A percentile compares a stretch with the other conserved stretches of the same genome.
phyloP scores from a whole-genome alignment of 805 yeast species.

The Clavispora asparagi region DNA sequence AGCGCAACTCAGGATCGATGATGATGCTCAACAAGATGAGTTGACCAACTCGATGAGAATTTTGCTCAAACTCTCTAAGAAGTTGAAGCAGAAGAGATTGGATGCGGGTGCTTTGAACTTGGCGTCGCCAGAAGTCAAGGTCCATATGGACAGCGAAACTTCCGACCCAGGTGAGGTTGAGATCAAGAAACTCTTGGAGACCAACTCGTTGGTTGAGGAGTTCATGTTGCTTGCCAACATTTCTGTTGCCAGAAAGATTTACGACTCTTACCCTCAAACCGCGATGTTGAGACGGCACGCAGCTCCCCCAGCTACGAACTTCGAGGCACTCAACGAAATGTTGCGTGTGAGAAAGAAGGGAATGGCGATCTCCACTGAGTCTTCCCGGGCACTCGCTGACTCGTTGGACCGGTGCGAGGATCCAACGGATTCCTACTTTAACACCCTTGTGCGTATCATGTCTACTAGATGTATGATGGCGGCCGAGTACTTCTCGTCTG shows the following conservation, averaged over 20 bases:
- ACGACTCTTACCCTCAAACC: constrained; percentile 91
- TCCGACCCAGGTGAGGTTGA: constrained; percentile 96
- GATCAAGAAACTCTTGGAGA: constrained; percentile 78
- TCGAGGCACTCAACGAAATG: constrained; percentile 86
- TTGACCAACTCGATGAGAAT: constrained; percentile 87
- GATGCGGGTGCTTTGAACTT: constrained; percentile 95
- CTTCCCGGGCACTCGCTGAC: constrained; percentile 88
- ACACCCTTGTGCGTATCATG: constrained; percentile 90
- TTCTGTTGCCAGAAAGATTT: constrained; percentile 89
- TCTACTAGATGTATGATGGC: constrained; percentile 99
- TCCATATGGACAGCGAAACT: constrained; percentile 94
- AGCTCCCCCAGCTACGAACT: constrained; percentile 93
- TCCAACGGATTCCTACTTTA: constrained; percentile 80
- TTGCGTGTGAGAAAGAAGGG: constrained; percentile 68
- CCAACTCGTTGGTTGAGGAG: constrained; percentile 95
- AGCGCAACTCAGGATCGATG: constrained; percentile 91
- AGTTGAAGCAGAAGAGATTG: constrained; percentile 76
- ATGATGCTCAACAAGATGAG: constrained; percentile 67
- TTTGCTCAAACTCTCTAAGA: constrained; percentile 71
- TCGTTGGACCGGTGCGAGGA: constrained; percentile 87
- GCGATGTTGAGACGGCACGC: constrained; percentile 98
- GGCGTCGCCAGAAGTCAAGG: constrained; percentile 97
- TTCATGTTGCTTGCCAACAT: constrained; percentile 97
- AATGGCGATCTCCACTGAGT: constrained; percentile 69
- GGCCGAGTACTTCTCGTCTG: constrained; percentile 94